Evolutionary conservation across 768 basidiomycete species (phyloP).

Genomic region (Amanita pseudoporphyria): DNA sequence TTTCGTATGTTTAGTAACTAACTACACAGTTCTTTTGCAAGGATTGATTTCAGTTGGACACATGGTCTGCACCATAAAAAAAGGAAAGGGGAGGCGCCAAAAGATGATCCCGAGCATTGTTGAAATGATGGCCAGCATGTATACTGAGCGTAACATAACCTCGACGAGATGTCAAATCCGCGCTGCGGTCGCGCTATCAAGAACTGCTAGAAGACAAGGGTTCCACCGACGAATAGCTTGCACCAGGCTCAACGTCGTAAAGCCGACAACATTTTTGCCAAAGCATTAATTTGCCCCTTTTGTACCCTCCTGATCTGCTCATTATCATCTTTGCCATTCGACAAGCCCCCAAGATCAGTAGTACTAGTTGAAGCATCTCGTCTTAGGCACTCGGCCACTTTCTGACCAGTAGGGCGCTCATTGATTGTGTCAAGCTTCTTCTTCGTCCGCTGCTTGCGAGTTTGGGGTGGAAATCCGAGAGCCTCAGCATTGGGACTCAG

Average conservation of each 20-base stretch:
- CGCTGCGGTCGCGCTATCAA: slow-evolving; percentile 13
- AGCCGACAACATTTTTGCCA: slow-evolving; percentile 88
- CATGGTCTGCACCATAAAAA: slow-evolving; percentile 9
- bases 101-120: slow-evolving; percentile 10
- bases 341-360: slow-evolving; percentile 46
- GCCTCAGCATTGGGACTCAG: slow-evolving; percentile 54
- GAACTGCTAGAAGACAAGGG: slow-evolving; percentile 1
- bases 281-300: slow-evolving; percentile 81
- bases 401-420: slow-evolving; percentile 45
- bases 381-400: slow-evolving; percentile 38
- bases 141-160: slow-evolving; percentile 7
- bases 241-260: slow-evolving; percentile 44
- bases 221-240: neutral
- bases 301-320: slow-evolving; percentile 66
- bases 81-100: slow-evolving; percentile 15
- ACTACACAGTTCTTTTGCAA: slow-evolving; percentile 10
- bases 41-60: slow-evolving; percentile 10
- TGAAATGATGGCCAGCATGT: slow-evolving; percentile 5
- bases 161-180: slow-evolving; percentile 28
- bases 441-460: slow-evolving; percentile 56
- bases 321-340: slow-evolving; percentile 31
- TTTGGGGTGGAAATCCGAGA: slow-evolving; percentile 44
- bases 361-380: slow-evolving; percentile 68
- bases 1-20: slow-evolving; percentile 9
- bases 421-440: slow-evolving; percentile 73